Base-by-base conservation (phyloP, 495 filamentous ascomycete genomes). In the Margaritispora aquatica region DNA sequence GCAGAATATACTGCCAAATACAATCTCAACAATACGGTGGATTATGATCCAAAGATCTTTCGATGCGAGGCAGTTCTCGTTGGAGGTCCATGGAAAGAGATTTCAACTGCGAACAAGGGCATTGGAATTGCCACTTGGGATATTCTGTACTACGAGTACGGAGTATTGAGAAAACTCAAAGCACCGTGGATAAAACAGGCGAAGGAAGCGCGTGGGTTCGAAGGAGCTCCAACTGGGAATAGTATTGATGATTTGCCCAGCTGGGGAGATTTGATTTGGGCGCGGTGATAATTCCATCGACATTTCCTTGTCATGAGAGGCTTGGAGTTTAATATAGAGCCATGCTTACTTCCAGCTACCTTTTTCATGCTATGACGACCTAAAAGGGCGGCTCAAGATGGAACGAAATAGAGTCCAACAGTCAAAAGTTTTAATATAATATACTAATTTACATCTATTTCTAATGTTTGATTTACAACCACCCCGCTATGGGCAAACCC, bases 41-140 rank as follows among this genome's bases (percentile, higher is more conserved):
- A 57, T n/a, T 74, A 72, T 47, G 68, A 72, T 53, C 65, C 71
- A 7, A 65, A 63, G 13, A 71, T 63, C 55, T 70, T 66, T 34
- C 65, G 69, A 5, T 76, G 73, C 54, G 72, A 75, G 54, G 68
- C 70, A 0, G 67, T 71, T 22, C 56, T 75, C 19, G 66, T 74
- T 31, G 67, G 68, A 51, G 68, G 71, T 0, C 72, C 69, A 2
- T 74, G 74, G 73, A 55, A 48, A 23, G 57, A 26, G n/a, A 66
- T 63, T 27, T 70, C 71, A 64, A 64, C 19, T 60, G 60, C 23
- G 70, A 60, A 38, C 57, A 63, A 22, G 69, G 71, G n/a, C 63
- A 68, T 15, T 46, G 38, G 15, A 44, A n/a, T 8, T 9, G 38
- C 38, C 19, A 44, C 38, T 10, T 10, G 7, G 3, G 2, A 44